These are phyloP conservation scores for Adenanthera pavonina DNA, from an alignment of 306 rosid genomes.

Conservation along the genomic window DNA sequence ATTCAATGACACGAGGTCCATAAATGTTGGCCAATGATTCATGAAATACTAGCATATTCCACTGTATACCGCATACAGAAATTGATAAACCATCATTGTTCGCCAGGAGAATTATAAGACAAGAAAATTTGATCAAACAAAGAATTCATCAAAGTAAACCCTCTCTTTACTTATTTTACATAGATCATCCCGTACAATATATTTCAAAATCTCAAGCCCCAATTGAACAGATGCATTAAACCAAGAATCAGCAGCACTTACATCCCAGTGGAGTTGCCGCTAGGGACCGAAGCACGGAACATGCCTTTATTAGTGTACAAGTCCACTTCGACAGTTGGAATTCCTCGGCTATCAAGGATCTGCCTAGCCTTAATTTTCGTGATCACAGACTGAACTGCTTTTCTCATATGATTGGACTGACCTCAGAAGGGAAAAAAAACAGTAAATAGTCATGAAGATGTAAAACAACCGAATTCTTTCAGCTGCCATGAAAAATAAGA, in stretches of 20 bases:
- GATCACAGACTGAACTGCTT: conserved; percentile 21
- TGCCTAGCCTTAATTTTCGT: conserved; percentile 83
- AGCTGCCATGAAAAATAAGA: background rate
- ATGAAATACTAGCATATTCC: background rate
- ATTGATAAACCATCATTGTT: background rate
- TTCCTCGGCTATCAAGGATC: conserved; percentile 97
- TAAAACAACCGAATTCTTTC: background rate
- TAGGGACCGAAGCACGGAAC: conserved; percentile 88
- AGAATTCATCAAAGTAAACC: background rate
- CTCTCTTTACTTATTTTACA: background rate
- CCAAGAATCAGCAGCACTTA: conserved; percentile 38
- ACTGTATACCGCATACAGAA: background rate
- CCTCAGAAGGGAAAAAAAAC: background rate
- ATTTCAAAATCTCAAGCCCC: background rate
- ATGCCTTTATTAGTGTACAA: conserved; percentile 79
- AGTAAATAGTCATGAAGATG: background rate
- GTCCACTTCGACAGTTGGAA: conserved; percentile 95
- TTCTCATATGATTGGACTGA: conserved; percentile 30
- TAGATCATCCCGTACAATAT: background rate
- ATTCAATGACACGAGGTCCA: background rate
- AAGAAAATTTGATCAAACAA: background rate
- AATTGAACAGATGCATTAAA: background rate
- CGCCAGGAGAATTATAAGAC: background rate
- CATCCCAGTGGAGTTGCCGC: conserved; percentile 81
- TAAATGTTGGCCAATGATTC: background rate